Base-by-base conservation (phyloP, 2,329 filamentous ascomycete genomes). In the Ascochyta rabiei region DNA sequence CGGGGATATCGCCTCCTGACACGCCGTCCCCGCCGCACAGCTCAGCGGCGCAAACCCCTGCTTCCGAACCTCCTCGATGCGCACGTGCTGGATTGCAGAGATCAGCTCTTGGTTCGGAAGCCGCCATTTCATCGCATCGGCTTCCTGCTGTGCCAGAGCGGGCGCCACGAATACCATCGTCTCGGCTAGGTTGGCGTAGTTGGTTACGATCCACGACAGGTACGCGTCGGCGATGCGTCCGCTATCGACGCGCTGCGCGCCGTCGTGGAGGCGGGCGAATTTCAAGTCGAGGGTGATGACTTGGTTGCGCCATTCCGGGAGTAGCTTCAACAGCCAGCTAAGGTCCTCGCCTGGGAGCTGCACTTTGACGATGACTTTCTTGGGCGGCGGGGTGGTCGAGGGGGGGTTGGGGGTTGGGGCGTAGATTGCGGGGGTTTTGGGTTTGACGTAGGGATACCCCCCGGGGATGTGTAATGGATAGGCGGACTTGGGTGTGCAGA, bases 31-130 rank as follows among this genome's bases (percentile, higher is more conserved):
- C 31, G 63, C 59, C 6, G 70, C 66, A 62, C 77, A 80, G 12
- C 72, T 68, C 30, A 80, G 63, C 48, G 76, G 76, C 3, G 74
- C 73, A 51, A 75, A 79, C 15, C 77, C 77, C 2, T 68, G 62
- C 2, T 67, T 57, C 37, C 72, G 67, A 24, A 79, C 68, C n/a
- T 71, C 72, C 23, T 73, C 68, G 19, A 73, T 62, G 9, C 74
- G 70, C 12, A 79, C 66, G 33, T 66, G 64, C 12, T 59, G 35
- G 4, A 69, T 51, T 13, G 45, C 37, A 8, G 53, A 40, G 10
- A 38, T 30, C 1, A 59, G 24, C 13, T 38, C 35, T 16, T 40
- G 23, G 8, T 28, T 13, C 19, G 30, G 42, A 6, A 37, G 3
- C 1, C 28, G 41, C 43, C 37, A 38, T 3, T n/a, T 24, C 10